Evolutionary conservation across 192 early-diverging fungal genomes (phyloP).

Genomic region (Rhizophagus sp.): DNA sequence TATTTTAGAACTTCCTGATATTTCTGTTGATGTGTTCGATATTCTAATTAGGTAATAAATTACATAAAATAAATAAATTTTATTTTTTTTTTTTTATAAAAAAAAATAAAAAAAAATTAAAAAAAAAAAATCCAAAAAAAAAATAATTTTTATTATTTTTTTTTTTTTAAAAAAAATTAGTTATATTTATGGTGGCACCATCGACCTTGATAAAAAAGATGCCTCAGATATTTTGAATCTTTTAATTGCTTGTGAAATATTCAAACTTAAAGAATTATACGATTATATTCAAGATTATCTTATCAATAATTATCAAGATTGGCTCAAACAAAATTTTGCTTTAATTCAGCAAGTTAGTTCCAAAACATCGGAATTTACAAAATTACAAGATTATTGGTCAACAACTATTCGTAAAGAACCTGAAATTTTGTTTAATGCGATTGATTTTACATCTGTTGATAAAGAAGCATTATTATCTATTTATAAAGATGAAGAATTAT

Average conservation of each 20-base stretch:
- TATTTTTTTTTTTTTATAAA: too few species aligned
- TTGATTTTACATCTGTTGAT: neutral
- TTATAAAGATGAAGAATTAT: constrained; percentile 2
- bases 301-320: neutral
- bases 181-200: constrained; percentile 9
- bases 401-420: neutral
- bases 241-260: neutral
- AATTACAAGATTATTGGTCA: neutral
- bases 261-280: constrained; percentile 3
- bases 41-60: too few species aligned
- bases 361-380: neutral
- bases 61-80: too few species aligned
- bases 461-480: neutral
- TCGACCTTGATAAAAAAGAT: neutral
- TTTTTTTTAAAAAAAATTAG: neutral
- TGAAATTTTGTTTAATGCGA: constrained; percentile 2
- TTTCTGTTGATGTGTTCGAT: too few species aligned
- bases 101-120: too few species aligned
- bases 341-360: neutral
- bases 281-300: constrained; percentile 9
- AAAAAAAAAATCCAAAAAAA: too few species aligned
- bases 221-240: neutral
- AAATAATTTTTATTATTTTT: too few species aligned
- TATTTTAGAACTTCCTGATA: too few species aligned
- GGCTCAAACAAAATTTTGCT: constrained; percentile 2